Conservation (phyloP, 2,329 filamentous ascomycete species). For the Diaporthe amygdali region DNA sequence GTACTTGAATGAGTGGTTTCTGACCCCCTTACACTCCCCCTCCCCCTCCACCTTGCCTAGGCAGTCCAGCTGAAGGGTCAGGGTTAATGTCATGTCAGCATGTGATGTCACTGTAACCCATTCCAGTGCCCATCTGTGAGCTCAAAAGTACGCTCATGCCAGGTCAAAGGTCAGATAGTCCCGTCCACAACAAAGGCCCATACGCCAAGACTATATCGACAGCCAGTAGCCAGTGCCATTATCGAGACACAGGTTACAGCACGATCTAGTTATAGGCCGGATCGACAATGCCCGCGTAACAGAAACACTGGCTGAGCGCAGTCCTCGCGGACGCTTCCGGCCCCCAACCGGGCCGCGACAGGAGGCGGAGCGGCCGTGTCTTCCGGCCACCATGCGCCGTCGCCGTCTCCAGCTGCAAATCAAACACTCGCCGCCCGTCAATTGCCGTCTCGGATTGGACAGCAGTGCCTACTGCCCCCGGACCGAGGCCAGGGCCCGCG, state of each 20-base stretch:
- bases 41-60: neutral
- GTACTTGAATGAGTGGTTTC: too few species aligned
- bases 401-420: conserved; percentile 12
- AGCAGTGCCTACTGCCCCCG: too few species aligned
- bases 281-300: conserved; percentile 3
- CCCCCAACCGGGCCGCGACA: conserved; percentile 11
- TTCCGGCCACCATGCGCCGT: conserved; percentile 7
- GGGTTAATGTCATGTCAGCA: neutral
- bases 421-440: neutral
- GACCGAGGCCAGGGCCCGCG: neutral
- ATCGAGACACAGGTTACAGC: neutral
- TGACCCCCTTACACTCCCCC: neutral
- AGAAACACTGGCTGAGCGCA: conserved; percentile 5
- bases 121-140: neutral
- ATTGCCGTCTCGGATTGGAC: neutral
- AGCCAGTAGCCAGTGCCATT: neutral
- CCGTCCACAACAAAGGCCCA: neutral
- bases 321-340: neutral
- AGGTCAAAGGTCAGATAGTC: too few species aligned
- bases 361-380: neutral
- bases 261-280: neutral
- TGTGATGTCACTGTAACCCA: neutral
- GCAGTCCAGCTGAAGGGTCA: neutral
- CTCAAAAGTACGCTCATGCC: neutral
- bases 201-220: neutral